Evolutionary conservation across 345 rosid genomes (phyloP).

Genomic region (Hibiscus tridactylites): DNA sequence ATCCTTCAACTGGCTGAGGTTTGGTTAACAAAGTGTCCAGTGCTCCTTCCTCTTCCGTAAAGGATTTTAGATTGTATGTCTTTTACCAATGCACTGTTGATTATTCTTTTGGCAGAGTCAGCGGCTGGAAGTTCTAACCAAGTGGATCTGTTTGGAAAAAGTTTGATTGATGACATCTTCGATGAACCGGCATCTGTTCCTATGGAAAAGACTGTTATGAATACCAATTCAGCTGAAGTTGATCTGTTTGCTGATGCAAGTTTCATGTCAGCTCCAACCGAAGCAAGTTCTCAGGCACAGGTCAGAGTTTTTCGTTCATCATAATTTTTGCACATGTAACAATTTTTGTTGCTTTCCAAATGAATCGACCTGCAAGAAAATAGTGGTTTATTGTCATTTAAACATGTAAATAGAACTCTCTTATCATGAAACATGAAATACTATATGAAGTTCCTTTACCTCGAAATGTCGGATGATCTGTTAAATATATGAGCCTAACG

Average conservation of each 20-base stretch:
- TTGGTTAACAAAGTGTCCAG: not conserved
- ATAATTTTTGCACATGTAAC: not conserved
- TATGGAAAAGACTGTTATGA: slow-evolving; percentile 34
- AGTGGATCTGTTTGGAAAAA: slow-evolving; percentile 75
- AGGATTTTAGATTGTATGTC: not conserved
- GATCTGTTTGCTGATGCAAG: slow-evolving; percentile 95
- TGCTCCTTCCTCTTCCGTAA: not conserved
- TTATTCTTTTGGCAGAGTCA: slow-evolving; percentile 45
- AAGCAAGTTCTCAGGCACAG: slow-evolving; percentile 44
- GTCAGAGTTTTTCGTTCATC: slow-evolving; percentile 24
- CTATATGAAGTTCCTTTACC: not conserved
- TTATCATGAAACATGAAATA: not conserved
- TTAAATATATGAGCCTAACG: not conserved
- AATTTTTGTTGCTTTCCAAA: not conserved
- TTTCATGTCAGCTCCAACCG: slow-evolving; percentile 74
- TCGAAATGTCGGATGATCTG: not conserved
- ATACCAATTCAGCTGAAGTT: slow-evolving; percentile 40
- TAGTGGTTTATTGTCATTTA: not conserved
- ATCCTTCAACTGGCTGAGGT: not conserved
- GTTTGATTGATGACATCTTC: slow-evolving; percentile 69
- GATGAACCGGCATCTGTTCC: slow-evolving; percentile 59
- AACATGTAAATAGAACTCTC: not conserved
- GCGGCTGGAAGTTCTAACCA: slow-evolving; percentile 48
- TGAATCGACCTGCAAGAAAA: slow-evolving; percentile 3
- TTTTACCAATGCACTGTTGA: slow-evolving; percentile 3